Percentiles rank a stretch among this genome's conserved stretches.
Conservation (phyloP, 257 asterid species). For the Nicotiana undulata region DNA sequence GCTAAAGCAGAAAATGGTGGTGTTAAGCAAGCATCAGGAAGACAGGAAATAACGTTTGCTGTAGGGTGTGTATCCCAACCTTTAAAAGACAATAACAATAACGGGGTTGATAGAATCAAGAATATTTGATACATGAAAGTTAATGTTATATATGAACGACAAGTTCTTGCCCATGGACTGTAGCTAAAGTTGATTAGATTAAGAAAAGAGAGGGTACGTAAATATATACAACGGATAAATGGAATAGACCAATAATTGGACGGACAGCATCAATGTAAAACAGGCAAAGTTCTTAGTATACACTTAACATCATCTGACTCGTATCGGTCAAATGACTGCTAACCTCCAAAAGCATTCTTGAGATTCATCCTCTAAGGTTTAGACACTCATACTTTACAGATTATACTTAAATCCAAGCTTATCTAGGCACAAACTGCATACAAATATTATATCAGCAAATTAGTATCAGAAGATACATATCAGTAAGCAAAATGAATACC, state of each 20-base stretch:
- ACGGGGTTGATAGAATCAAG: neutral
- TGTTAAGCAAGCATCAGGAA: neutral
- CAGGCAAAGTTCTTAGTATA: neutral
- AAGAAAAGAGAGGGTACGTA: neutral
- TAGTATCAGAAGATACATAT: neutral
- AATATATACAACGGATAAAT: neutral
- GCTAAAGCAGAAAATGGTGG: neutral
- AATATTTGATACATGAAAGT: neutral
- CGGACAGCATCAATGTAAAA: neutral
- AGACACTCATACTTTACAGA: neutral
- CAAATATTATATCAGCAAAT: neutral
- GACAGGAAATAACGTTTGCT: too few relatives aligned
- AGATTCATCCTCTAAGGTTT: neutral
- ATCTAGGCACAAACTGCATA: neutral
- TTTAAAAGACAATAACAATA: neutral
- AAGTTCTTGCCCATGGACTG: neutral
- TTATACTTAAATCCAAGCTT: neutral
- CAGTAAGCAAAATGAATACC: conserved; percentile 28
- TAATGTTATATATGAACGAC: neutral
- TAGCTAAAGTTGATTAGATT: neutral
- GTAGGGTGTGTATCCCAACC: neutral
- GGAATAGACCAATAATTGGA: neutral
- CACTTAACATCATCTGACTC: neutral
- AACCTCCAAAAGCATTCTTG: neutral
- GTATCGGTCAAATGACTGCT: neutral